Evolutionary conservation across 1,284 basidiomycete genomes (phyloP).

Genomic region (Termitomyces sp.): DNA sequence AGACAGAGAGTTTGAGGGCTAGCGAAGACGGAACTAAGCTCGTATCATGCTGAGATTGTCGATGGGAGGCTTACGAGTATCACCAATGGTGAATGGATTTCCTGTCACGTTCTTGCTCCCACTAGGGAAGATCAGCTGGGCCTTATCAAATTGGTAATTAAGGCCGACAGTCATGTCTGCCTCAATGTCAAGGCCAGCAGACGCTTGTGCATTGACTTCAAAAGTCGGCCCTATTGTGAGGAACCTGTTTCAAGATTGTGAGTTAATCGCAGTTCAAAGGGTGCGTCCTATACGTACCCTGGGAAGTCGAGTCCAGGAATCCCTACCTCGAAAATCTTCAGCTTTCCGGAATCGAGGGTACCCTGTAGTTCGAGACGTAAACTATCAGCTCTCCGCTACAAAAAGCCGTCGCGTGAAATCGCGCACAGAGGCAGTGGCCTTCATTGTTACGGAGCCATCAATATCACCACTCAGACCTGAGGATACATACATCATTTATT

Average conservation of each 20-base stretch:
- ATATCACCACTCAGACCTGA: constrained; percentile 26
- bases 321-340: constrained; percentile 25
- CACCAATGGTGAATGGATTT: constrained; percentile 29
- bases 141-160: constrained; percentile 32
- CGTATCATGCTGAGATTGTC: not conserved
- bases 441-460: constrained; percentile 30
- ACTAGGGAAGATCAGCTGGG: constrained; percentile 42
- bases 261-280: not conserved
- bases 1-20: constrained; percentile 41
- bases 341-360: constrained; percentile 24
- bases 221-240: constrained; percentile 38
- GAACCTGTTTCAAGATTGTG: constrained; percentile 24
- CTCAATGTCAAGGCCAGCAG: constrained; percentile 31
- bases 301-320: constrained; percentile 29
- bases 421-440: constrained; percentile 30
- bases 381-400: not conserved
- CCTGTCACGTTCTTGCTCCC: constrained; percentile 20
- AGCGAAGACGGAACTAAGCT: not conserved
- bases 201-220: constrained; percentile 31
- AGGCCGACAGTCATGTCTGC: constrained; percentile 37
- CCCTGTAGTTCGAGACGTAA: constrained; percentile 22
- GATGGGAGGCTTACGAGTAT: constrained; percentile 32
- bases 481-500: not conserved
- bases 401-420: not conserved
- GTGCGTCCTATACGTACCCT: constrained; percentile 17